Evolutionary conservation across 371 early-diverging fungal species (phyloP).

Genomic region (Blakeslea trispora): DNA sequence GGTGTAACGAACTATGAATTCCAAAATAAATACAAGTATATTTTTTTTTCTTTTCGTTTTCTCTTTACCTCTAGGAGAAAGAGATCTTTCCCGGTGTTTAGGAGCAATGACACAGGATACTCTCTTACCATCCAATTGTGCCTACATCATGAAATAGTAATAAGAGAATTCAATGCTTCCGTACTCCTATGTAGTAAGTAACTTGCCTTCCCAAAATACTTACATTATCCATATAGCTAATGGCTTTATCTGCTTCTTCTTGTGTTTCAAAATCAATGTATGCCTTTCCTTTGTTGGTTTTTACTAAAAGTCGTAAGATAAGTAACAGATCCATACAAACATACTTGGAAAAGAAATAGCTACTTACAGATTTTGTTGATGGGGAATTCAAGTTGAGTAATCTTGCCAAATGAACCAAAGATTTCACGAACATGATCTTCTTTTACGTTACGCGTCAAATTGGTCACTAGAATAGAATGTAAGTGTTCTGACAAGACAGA

Average conservation of each 20-base stretch:
- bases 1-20: constrained; percentile 26
- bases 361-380: constrained; percentile 44
- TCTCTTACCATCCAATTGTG: constrained; percentile 58
- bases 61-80: constrained; percentile 37
- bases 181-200: too few species aligned
- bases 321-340: background rate
- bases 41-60: background rate
- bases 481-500: constrained; percentile 24
- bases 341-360: too few species aligned
- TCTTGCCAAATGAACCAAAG: constrained; percentile 42
- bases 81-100: constrained; percentile 32
- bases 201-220: constrained; percentile 5
- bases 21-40: background rate
- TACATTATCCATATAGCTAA: constrained; percentile 59
- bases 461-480: constrained; percentile 30
- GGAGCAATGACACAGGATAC: constrained; percentile 34
- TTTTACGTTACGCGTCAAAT: constrained; percentile 51
- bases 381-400: constrained; percentile 43
- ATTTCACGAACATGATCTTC: constrained; percentile 52
- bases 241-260: constrained; percentile 55
- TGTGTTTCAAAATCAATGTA: constrained; percentile 58
- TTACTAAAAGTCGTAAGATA: constrained; percentile 35
- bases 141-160: constrained; percentile 26
- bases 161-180: too few species aligned
- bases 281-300: constrained; percentile 56